Conservation (phyloP, 1,284 basidiomycete species). For the Rhodotorula sp. region DNA sequence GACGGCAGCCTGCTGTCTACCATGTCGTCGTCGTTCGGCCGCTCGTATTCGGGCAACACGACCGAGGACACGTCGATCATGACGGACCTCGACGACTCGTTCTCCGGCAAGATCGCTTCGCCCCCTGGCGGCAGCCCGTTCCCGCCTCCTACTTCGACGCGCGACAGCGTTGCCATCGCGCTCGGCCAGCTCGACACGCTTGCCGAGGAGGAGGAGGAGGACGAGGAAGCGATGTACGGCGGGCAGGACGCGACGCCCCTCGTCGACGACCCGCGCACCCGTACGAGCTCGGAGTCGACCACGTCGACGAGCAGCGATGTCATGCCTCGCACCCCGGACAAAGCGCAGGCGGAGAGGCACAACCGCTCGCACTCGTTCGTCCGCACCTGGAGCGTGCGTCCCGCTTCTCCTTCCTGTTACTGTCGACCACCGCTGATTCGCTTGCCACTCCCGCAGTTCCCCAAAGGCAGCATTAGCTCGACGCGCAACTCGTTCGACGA, state of each 20-base stretch:
- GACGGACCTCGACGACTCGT: conserved; percentile 42
- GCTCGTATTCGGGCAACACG: conserved; percentile 43
- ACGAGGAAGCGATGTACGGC: conserved; percentile 24
- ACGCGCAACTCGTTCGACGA: conserved; percentile 34
- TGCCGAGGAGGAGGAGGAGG: conserved; percentile 48
- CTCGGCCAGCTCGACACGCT: conserved; percentile 44
- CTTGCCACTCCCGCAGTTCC: conserved; percentile 29
- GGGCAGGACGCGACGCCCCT: neutral
- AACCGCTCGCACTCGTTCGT: conserved; percentile 41
- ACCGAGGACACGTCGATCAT: conserved; percentile 45
- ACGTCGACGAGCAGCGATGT: conserved; percentile 30
- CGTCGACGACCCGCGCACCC: conserved; percentile 6
- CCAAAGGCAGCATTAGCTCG: conserved; percentile 36
- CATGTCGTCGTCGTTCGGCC: conserved; percentile 38
- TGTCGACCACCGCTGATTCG: neutral
- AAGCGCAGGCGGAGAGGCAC: conserved; percentile 24
- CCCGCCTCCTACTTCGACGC: conserved; percentile 12
- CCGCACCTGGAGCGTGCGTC: conserved; percentile 41
- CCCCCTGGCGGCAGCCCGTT: conserved; percentile 22
- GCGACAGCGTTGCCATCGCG: conserved; percentile 32
- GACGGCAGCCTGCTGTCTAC: conserved; percentile 41
- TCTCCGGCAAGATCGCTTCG: conserved; percentile 32
- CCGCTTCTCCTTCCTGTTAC: neutral
- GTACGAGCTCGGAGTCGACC: conserved; percentile 20
- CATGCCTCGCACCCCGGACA: conserved; percentile 36